Base-by-base conservation (phyloP, 2,329 filamentous ascomycete genomes). In the Fusarium nematophilum region DNA sequence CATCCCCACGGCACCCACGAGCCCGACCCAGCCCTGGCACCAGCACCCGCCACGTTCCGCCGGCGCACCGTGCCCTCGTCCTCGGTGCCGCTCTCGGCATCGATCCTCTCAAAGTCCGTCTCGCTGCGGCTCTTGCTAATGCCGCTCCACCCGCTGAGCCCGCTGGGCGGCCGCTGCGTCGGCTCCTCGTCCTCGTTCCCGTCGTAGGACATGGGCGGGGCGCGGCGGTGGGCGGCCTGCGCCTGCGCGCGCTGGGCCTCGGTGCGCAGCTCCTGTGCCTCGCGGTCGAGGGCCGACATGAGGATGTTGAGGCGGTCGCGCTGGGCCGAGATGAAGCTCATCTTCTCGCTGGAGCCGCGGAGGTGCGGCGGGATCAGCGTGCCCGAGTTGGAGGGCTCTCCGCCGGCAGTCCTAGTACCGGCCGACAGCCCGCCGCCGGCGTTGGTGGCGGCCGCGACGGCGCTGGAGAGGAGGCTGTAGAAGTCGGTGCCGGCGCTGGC, bases 51-150 rank as follows among this genome's bases (percentile, higher is more conserved):
- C 17, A 66, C 61, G 21, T 74, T 61, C 44, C 73, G 74, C 58
- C 70, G 70, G 49, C 74, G 70, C 21, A 76, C 68, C 14, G 67
- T 69, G 9, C 67, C 79, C 26, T 78, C 80, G 38, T 85, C 84
- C 69, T 86, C 87, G 21, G 78, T 79, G 9, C 83, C 83, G 68
- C 87, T 89, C 70, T 93, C 90, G 27, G 88, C 87, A 59, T 95
- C 90, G 65, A 96, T 91, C 73, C 92, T 91, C 70, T 96, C 93
- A 70, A 97, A 97, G 67, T 96, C 94, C 15, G 85, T 86, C 72
- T 97, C 93, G 73, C 91, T 96, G 62, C 88, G 87, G 70, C 91
- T 94, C 78, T 94, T 94, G 67, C 86, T 89, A 68, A 96, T 77
- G 3, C 80, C 86, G 58, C 82, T 84, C 67, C 75, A 75, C 44